Percentiles rank a stretch among this genome's conserved stretches.
Evolutionary conservation across 2,329 filamentous ascomycete species (phyloP).

Genomic region (Cytospora leucostoma): DNA sequence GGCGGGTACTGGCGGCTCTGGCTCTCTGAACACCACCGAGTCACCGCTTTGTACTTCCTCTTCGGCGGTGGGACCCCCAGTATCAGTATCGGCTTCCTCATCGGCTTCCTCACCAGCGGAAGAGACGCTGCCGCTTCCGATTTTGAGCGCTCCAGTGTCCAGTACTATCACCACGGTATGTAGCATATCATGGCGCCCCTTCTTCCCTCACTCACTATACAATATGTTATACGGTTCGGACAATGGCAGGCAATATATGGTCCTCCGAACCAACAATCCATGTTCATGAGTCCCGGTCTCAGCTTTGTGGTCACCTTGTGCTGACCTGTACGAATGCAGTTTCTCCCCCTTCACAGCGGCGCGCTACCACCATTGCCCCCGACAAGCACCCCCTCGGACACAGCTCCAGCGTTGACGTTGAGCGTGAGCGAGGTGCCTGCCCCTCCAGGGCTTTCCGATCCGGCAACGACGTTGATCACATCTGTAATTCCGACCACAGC

Average conservation of each 20-base stretch:
- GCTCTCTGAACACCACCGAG: background rate
- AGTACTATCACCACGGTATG: conserved; percentile 15
- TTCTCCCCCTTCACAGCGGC: background rate
- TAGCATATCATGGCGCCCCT: background rate
- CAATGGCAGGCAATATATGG: background rate
- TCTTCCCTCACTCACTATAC: background rate
- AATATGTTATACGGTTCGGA: background rate
- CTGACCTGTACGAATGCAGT: background rate
- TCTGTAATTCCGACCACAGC: background rate
- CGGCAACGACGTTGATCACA: background rate
- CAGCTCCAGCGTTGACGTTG: background rate
- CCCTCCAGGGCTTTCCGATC: background rate
- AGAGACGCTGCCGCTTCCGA: background rate
- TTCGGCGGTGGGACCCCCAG: background rate
- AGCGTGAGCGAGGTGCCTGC: background rate
- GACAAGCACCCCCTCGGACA: background rate
- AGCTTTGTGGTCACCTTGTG: background rate
- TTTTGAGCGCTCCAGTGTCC: conserved; percentile 8
- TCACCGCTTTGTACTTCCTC: background rate
- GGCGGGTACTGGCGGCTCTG: background rate
- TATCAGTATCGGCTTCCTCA: background rate
- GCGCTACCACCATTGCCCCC: background rate
- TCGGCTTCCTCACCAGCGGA: background rate
- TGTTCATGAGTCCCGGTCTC: background rate
- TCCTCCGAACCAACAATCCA: background rate